phyloP scores from a whole-genome alignment of 2,329 filamentous ascomycete species.

The Tolypocladium guangdongense region DNA sequence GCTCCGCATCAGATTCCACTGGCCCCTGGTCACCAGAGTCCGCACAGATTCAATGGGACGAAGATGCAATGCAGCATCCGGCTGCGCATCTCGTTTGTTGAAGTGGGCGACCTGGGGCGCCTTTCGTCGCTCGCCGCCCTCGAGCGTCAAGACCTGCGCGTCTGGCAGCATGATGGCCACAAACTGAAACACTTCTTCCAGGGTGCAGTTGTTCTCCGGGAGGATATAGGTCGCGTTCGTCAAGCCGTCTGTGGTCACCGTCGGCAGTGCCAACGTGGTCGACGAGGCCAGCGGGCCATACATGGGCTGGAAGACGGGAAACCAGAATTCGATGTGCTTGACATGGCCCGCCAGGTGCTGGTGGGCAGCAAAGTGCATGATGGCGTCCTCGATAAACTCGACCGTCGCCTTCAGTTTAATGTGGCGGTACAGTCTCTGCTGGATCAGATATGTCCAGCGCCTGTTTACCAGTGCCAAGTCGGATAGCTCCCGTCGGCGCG shows the following conservation, averaged over 20 bases:
- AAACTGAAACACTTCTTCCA: constrained; percentile 60
- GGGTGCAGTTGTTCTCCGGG: constrained; percentile 54
- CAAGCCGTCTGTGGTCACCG: constrained; percentile 42
- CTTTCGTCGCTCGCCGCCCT: constrained; percentile 69
- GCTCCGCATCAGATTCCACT: constrained; percentile 65
- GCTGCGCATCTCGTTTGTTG: constrained; percentile 9
- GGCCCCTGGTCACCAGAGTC: constrained; percentile 61
- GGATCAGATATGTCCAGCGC: constrained; percentile 57
- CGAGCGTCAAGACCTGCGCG: constrained; percentile 56
- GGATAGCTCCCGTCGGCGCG: constrained; percentile 55
- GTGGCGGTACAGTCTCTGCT: constrained; percentile 63
- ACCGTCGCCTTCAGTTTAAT: constrained; percentile 65
- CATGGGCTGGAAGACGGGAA: constrained; percentile 59
- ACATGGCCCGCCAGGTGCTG: constrained; percentile 52
- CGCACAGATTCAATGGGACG: constrained; percentile 44
- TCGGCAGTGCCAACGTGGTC: constrained; percentile 35
- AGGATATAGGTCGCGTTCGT: constrained; percentile 48
- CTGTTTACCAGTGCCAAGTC: constrained; percentile 51
- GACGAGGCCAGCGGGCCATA: constrained; percentile 31
- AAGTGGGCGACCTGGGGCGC: constrained; percentile 50
- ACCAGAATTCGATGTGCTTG: constrained; percentile 67
- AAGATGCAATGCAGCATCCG: constrained; percentile 22
- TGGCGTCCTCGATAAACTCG: constrained; percentile 48
- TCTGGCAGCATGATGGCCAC: constrained; percentile 47
- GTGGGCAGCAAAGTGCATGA: constrained; percentile 47